Base-by-base conservation (phyloP, 257 asterid species). In the Gentiana dahurica region DNA sequence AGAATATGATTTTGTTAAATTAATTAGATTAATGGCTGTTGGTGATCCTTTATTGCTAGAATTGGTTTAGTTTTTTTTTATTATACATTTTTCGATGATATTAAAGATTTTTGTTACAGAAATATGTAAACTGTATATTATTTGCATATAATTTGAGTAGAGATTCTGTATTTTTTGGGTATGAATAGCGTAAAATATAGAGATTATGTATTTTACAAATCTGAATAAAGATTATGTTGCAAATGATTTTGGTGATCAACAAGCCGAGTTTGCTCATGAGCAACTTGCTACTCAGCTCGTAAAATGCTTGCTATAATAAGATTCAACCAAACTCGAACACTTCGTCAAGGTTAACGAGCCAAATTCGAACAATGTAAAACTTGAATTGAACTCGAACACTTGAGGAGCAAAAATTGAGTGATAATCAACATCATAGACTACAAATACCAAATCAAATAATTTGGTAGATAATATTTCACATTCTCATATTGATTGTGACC, bases 1-100 rank as follows among this genome's bases (percentile, higher is more conserved):
- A 3, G 95, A 86, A 70, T 87, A 85, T 60, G 95, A 90, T 56
- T 90, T 90, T 60, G 79, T 90, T n/a, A 75, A 75, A 71, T 76
- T 90, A 52, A 63, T 87, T 35, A 74, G 90, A 73, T 65, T 84
- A 53, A 90, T 90, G 97, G 94, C 96, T 0, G 89, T 86, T 0
- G 97, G 97, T 3, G 96, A 90, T 58, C 97, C 97, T 43, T 72
- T 90, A 51, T 74, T 90, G 34, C 71, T 90, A 90, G 97, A 90
- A 76, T 71, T 90, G 62, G 86, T 90, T 34, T 86, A 79, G 76
- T n/a, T 9, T 7, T 3, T 24, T 24, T 24, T 24, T 24, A 0
- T 24, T 24, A 3, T 7, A 51, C 13, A 32, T 6, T 3, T 6
- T 5, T 46, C 10, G 47, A 15, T 37, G 3, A 24, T 9, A 49